Evolutionary conservation across 768 basidiomycete genomes (phyloP).

Genomic region (Phaeotremella skinneri): DNA sequence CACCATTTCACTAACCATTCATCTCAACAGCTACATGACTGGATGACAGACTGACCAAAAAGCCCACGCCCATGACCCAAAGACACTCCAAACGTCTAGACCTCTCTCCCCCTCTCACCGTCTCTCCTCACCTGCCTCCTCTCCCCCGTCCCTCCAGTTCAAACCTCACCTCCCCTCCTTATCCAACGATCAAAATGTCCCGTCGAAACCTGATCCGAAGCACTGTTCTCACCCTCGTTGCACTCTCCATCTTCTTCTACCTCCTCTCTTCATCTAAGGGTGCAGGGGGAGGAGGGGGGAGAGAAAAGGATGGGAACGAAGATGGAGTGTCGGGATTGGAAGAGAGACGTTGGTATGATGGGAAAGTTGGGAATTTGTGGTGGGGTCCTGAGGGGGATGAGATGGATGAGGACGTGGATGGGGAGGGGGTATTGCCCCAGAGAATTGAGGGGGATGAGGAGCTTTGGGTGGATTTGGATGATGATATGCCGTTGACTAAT

Average conservation of each 20-base stretch:
- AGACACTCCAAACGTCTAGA: no score
- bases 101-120: no score
- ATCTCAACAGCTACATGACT: no score
- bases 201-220: not conserved
- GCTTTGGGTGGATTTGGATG: conserved; percentile 30
- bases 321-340: not conserved
- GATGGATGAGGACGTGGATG: not conserved
- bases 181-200: no score
- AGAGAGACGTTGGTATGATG: not conserved
- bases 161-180: no score
- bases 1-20: no score
- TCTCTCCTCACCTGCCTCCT: no score
- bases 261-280: not conserved
- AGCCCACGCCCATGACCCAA: no score
- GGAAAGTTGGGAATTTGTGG: not conserved
- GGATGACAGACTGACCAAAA: no score
- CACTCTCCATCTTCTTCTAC: not conserved
- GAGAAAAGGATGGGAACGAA: not conserved
- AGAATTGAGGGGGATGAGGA: conserved; percentile 11
- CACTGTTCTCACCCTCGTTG: not conserved
- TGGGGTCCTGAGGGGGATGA: not conserved
- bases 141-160: no score
- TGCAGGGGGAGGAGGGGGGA: not conserved
- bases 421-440: no score
- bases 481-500: conserved; percentile 14